Base-by-base conservation (phyloP, 768 basidiomycete genomes). In the Mycena vitilis region DNA sequence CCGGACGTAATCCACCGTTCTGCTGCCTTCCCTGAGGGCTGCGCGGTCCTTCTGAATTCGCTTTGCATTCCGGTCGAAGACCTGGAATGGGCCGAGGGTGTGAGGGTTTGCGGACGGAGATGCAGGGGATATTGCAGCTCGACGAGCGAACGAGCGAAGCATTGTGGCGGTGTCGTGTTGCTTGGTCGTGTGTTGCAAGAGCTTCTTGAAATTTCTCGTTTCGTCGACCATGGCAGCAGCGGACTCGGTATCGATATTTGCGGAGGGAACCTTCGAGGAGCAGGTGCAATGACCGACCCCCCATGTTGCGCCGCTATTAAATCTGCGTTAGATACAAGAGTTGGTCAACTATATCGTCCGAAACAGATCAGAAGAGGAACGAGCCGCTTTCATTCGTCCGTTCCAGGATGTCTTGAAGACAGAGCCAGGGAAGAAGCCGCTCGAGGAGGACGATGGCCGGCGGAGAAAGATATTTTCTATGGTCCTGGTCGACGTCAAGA, bases 181-280 rank as follows among this genome's bases (percentile, higher is more conserved):
- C 81, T 81, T 83, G 80, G 65, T 47, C 65, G n/a, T 82, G 77
- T 80, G 80, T 72, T 76, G 71, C 79, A 76, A 72, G n/a, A 66
- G 76, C 80, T 72, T 78, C 44, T 25, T 42, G 54, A 63, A 63
- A 66, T 63, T 69, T 66, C 66, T 65, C 49, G 20, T 53, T 54
- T 30, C 23, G 36, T 49, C 53, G 52, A 66, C 61, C 22, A 94
- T 94, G 92, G 80, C 88, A 65, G 79, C 77, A 71, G 83, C 91
- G 73, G 94, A 95, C 81, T 92, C 93, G 47, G 84, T 95, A 64
- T 89, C 94, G 66, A 88, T 95, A 71, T 95, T 94, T 75, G 89
- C 92, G 22, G 94, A 96, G 80, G 94, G 94, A 58, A 95, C 94
- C 2, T 95, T 93, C 73, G 90, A 92, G 77, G 94, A 96, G 78